Conservation (phyloP, 805 yeast species). For the Teunomyces funiuensis region DNA sequence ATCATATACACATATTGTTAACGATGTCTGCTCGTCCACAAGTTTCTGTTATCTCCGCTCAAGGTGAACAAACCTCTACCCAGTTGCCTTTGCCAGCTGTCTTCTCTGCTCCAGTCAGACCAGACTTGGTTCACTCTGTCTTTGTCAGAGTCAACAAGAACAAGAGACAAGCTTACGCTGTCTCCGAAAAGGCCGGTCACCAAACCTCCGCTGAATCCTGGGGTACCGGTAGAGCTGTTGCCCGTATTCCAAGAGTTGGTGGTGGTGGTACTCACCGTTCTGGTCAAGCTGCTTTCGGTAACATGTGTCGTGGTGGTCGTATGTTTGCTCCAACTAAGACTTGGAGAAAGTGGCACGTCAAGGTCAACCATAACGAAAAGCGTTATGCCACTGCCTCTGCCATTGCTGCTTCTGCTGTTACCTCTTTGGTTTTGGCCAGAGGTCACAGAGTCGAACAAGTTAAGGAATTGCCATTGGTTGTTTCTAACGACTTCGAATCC, state of each 20-base stretch:
- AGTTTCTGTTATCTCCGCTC: constrained; percentile 88
- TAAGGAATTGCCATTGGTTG: constrained; percentile 98
- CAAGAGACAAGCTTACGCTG: constrained; percentile 99
- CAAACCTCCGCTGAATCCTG: constrained; percentile 99
- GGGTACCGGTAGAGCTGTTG: constrained; percentile 99
- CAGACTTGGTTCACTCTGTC: constrained; percentile 98
- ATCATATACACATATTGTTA: constrained; percentile 19
- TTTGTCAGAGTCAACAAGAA: constrained; percentile 98
- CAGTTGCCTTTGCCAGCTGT: constrained; percentile 96
- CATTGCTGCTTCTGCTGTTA: constrained; percentile 97
- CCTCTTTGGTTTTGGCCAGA: constrained; percentile 98
- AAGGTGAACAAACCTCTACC: constrained; percentile 83
- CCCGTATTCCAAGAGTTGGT: constrained; percentile 99
- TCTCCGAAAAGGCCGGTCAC: constrained; percentile 98
- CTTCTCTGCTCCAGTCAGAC: constrained; percentile 99
- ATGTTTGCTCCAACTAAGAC: constrained; percentile 99
- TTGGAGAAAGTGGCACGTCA: constrained; percentile 99
- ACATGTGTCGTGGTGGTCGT: constrained; percentile 99
- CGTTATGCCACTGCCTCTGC: constrained; percentile 99
- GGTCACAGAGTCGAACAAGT: constrained; percentile 99
- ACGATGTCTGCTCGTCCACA: constrained; percentile 79
- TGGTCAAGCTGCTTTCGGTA: constrained; percentile 99
- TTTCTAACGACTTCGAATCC: constrained; percentile 88
- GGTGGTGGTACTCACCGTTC: constrained; percentile 99
- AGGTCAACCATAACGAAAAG: constrained; percentile 99